These are phyloP conservation scores for Colletotrichum musicola DNA, from an alignment of 2,329 filamentous ascomycete species.

Conservation along the genomic window DNA sequence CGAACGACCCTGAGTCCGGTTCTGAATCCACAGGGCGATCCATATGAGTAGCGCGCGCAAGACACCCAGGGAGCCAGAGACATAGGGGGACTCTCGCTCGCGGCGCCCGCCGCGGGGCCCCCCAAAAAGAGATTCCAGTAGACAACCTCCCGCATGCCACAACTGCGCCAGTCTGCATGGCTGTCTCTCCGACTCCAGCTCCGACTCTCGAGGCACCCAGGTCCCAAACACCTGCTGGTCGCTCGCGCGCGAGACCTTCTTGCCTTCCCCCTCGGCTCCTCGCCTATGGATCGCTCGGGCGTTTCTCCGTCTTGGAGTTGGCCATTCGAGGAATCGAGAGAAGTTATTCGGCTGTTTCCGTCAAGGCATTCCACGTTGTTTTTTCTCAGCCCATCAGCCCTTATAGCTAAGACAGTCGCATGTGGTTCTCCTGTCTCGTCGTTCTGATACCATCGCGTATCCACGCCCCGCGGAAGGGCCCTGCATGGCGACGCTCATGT, in stretches of 20 bases:
- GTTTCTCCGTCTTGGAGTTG: not conserved
- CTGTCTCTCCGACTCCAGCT: not conserved
- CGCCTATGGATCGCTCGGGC: not conserved
- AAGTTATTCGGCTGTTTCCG: conserved; percentile 7
- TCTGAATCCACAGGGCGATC: conserved; percentile 13
- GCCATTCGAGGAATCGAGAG: not conserved
- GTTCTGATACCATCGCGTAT: conserved; percentile 3
- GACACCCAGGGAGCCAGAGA: conserved; percentile 34
- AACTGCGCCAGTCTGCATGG: not conserved
- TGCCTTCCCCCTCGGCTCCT: conserved; percentile 4
- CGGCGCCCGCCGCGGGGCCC: not conserved
- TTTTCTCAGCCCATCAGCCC: conserved; percentile 12
- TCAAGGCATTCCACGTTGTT: conserved; percentile 8
- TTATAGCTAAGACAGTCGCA: conserved; percentile 10
- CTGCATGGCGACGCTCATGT: conserved; percentile 1
- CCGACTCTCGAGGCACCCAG: not conserved
- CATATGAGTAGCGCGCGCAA: conserved; percentile 30
- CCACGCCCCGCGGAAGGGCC: conserved; percentile 23
- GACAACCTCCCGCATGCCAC: conserved; percentile 18
- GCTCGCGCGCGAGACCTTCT: not conserved
- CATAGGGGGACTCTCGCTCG: conserved; percentile 7
- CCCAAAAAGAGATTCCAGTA: conserved; percentile 12
- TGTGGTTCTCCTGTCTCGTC: conserved; percentile 1
- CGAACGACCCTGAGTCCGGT: conserved; percentile 1
- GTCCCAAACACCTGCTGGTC: not conserved